Evolutionary conservation across 2,329 filamentous ascomycete genomes (phyloP).

Genomic region (Apiospora sp.): DNA sequence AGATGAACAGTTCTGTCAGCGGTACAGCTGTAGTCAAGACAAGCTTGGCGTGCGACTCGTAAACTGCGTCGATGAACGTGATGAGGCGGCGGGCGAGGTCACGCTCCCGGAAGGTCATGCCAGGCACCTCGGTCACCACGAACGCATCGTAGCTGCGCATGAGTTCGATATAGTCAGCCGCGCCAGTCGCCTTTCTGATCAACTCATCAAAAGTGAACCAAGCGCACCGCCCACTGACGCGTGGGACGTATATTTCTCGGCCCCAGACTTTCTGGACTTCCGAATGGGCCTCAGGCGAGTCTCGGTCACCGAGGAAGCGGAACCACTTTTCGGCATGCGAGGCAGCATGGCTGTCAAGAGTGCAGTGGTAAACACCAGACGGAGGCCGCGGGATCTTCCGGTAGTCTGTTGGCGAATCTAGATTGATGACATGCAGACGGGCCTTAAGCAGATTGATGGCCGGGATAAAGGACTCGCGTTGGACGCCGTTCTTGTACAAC

Average conservation of each 20-base stretch:
- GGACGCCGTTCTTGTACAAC: constrained; percentile 97
- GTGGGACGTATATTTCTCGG: constrained; percentile 84
- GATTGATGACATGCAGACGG: constrained; percentile 86
- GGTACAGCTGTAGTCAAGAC: constrained; percentile 91
- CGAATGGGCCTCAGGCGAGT: constrained; percentile 76
- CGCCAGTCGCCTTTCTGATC: constrained; percentile 86
- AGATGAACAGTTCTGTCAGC: constrained; percentile 85
- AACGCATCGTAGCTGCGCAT: constrained; percentile 91
- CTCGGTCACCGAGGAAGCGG: constrained; percentile 86
- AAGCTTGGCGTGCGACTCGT: constrained; percentile 91
- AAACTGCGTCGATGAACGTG: constrained; percentile 96
- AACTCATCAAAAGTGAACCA: constrained; percentile 94
- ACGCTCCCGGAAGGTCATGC: constrained; percentile 86
- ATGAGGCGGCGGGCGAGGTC: constrained; percentile 94
- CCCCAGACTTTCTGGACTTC: constrained; percentile 92
- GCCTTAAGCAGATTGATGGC: constrained; percentile 92
- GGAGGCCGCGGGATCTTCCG: constrained; percentile 94
- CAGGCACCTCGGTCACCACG: constrained; percentile 88
- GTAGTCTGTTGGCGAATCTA: constrained; percentile 95
- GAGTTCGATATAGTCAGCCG: constrained; percentile 94
- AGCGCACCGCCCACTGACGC: constrained; percentile 86
- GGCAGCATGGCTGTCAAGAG: constrained; percentile 78
- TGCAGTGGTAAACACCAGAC: constrained; percentile 92
- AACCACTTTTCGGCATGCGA: constrained; percentile 96
- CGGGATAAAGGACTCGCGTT: constrained; percentile 92